These are phyloP conservation scores for Posidonia australis DNA, from an alignment of 106 monocot genomes.

Conservation along the genomic window DNA sequence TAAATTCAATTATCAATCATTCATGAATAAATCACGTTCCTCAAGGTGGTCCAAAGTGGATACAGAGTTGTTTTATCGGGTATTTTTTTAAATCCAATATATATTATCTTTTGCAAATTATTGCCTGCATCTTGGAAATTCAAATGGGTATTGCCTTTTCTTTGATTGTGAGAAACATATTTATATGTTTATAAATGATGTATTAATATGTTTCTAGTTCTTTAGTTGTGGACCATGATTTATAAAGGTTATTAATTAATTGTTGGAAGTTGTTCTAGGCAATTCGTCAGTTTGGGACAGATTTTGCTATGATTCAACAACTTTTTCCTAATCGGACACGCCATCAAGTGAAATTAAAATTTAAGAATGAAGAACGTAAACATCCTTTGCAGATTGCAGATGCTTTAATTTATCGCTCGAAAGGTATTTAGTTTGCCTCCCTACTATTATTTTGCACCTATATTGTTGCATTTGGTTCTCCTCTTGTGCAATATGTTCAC, in stretches of 20 bases:
- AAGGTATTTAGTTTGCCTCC: slow-evolving; percentile 25
- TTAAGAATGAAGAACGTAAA: slow-evolving; percentile 68
- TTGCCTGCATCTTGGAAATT: not conserved
- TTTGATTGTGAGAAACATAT: too few relatives aligned
- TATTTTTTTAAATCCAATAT: slow-evolving; percentile 7
- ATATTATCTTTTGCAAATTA: not conserved
- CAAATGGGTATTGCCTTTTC: too few relatives aligned
- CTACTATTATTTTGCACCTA: too few relatives aligned
- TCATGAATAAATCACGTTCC: slow-evolving; percentile 37
- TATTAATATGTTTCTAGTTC: too few relatives aligned
- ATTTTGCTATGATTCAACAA: slow-evolving; percentile 80
- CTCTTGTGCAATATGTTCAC: too few relatives aligned
- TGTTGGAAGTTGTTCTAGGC: slow-evolving; percentile 26
- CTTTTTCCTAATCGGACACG: slow-evolving; percentile 63
- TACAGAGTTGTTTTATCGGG: slow-evolving; percentile 66
- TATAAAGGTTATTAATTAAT: not conserved
- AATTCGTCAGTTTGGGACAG: slow-evolving; percentile 75
- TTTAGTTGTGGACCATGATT: not conserved
- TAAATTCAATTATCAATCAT: slow-evolving; percentile 66
- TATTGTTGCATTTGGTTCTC: too few relatives aligned
- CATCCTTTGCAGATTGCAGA: slow-evolving; percentile 53
- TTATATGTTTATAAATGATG: too few relatives aligned
- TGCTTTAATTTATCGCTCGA: slow-evolving; percentile 46
- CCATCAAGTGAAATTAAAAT: slow-evolving; percentile 70
- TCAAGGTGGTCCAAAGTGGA: slow-evolving; percentile 64